phyloP scores from a whole-genome alignment of 352 stramenopile genomes.

The Phytophthora fragariaefolia region DNA sequence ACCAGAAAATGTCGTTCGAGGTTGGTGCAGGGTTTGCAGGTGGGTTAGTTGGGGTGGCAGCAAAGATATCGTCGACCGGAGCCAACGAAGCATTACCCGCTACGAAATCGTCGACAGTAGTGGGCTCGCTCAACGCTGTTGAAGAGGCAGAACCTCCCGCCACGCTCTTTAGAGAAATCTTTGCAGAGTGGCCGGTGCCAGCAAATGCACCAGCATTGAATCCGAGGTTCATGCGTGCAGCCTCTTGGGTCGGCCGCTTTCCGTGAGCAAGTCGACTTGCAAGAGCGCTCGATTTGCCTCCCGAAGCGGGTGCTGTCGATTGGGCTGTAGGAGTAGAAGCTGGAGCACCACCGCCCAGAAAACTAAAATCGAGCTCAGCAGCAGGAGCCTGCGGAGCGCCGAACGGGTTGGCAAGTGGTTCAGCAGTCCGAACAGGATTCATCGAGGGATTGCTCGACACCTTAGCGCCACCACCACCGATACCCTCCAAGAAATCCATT shows the following conservation, averaged over 20 bases:
- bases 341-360: conserved; percentile 21
- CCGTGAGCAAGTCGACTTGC: conserved; percentile 66
- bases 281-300: conserved; percentile 64
- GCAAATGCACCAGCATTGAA: conserved; percentile 67
- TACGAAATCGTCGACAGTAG: conserved; percentile 64
- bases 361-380: conserved; percentile 30
- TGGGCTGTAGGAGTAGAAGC: conserved; percentile 14
- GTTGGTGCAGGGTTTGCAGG: conserved; percentile 21
- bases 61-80: conserved; percentile 31
- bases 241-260: conserved; percentile 75
- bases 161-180: conserved; percentile 75
- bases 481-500: conserved; percentile 72
- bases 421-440: conserved; percentile 23
- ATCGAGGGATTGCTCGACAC: conserved; percentile 12
- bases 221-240: conserved; percentile 62
- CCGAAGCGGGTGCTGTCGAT: conserved; percentile 22
- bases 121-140: conserved; percentile 25
- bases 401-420: conserved; percentile 27
- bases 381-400: conserved; percentile 16
- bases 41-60: conserved; percentile 19
- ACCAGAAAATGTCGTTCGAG: conserved; percentile 44
- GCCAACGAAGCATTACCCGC: conserved; percentile 33
- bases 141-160: conserved; percentile 17
- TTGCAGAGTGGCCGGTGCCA: conserved; percentile 31
- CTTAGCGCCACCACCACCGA: conserved; percentile 41